A percentile compares a stretch with the other conserved stretches of the same genome.
These are phyloP conservation scores for Posidonia oceanica DNA, from an alignment of 116 monocot genomes.

Conservation along the genomic window DNA sequence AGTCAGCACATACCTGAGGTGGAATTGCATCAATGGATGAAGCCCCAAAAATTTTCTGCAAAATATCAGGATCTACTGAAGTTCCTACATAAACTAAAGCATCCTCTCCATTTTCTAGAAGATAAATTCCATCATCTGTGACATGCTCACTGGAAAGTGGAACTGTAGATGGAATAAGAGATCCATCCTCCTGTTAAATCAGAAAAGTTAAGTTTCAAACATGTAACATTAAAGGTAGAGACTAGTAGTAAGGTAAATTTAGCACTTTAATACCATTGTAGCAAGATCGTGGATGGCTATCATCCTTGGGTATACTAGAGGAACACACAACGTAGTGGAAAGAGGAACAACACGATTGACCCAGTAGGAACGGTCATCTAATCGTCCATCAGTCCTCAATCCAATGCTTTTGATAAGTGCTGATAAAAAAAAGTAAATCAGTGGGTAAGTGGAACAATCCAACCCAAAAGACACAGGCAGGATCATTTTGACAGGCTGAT, in stretches of 20 bases:
- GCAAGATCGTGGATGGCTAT: slow-evolving; percentile 68
- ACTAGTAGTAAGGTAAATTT: neutral
- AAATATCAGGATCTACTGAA: slow-evolving; percentile 39
- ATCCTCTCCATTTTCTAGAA: slow-evolving; percentile 98
- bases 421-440: slow-evolving; percentile 19
- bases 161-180: slow-evolving; percentile 41
- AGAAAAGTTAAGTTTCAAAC: neutral
- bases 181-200: slow-evolving; percentile 49
- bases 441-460: neutral
- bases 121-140: slow-evolving; percentile 84
- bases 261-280: slow-evolving; percentile 44
- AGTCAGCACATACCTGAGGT: slow-evolving; percentile 38
- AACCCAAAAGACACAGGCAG: neutral
- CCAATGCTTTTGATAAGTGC: slow-evolving; percentile 84
- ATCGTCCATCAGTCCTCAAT: slow-evolving; percentile 78
- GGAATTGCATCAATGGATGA: slow-evolving; percentile 61
- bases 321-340: slow-evolving; percentile 52
- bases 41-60: slow-evolving; percentile 76
- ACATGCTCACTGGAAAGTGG: slow-evolving; percentile 88
- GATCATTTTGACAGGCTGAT: neutral
- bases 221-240: neutral
- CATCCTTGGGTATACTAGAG: slow-evolving; percentile 95
- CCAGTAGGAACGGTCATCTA: slow-evolving; percentile 96
- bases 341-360: slow-evolving; percentile 42
- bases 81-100: slow-evolving; percentile 83